A percentile compares a stretch with the other conserved stretches of the same genome.
phyloP scores from a whole-genome alignment of 2,329 filamentous ascomycete species.

The Cucurbitaria berberidis region DNA sequence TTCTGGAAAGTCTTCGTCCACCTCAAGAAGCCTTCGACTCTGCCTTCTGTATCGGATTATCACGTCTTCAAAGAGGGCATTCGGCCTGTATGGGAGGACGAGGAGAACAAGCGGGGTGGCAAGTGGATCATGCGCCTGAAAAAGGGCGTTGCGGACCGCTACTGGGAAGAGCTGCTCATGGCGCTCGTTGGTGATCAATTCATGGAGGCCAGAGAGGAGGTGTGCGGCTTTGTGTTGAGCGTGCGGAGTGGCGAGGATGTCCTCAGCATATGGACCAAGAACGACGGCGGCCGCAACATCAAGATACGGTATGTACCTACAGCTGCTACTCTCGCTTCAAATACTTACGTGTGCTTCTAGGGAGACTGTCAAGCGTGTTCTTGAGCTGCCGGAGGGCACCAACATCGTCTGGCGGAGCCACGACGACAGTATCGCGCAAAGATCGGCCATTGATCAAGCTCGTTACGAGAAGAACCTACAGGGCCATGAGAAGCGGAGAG shows the following conservation, averaged over 20 bases:
- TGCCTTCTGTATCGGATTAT: constrained; percentile 95
- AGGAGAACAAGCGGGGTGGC: constrained; percentile 92
- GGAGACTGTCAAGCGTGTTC: constrained; percentile 90
- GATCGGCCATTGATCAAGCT: constrained; percentile 87
- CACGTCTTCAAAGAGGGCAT: constrained; percentile 98
- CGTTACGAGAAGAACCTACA: constrained; percentile 77
- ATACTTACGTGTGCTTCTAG: constrained; percentile 56
- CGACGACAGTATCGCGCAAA: constrained; percentile 92
- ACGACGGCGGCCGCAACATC: constrained; percentile 89
- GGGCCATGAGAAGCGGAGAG: constrained; percentile 53
- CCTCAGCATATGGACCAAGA: constrained; percentile 96
- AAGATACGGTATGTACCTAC: constrained; percentile 79
- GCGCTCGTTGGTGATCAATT: constrained; percentile 95
- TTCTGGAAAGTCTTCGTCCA: constrained; percentile 91
- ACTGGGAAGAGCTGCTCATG: constrained; percentile 93
- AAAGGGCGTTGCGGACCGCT: constrained; percentile 95
- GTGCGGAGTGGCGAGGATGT: constrained; percentile 96
- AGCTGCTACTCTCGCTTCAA: not conserved
- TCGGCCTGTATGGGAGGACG: constrained; percentile 97
- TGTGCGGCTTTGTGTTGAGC: constrained; percentile 93
- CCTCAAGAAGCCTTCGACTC: constrained; percentile 82
- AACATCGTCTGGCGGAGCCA: constrained; percentile 95
- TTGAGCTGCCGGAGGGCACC: constrained; percentile 85
- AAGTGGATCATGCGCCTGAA: constrained; percentile 98
- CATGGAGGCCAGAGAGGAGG: constrained; percentile 86